Evolutionary conservation across 1,284 basidiomycete species (phyloP), one percentile per base, ranked within the genome.

Genomic region (Pyrrhoderma noxium): DNA sequence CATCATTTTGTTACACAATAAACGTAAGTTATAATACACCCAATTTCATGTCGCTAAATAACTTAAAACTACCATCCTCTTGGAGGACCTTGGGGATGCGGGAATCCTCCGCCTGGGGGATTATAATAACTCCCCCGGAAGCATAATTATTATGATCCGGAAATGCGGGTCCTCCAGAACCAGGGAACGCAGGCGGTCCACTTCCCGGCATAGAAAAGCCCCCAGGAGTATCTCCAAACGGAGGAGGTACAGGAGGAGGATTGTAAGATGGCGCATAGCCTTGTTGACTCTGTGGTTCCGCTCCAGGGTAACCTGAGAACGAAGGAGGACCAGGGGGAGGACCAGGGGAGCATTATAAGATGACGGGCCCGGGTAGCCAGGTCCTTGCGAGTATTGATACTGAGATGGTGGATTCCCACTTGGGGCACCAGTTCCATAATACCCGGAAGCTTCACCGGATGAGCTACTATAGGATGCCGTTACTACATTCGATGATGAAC

Each of bases 211-310:
- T 52, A 2, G 53, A 39, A n/a, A 36, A 54, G 1, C 49, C 52
- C 34, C 49, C 49, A 21, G 52, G 49, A 11, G 49, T 25, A 31
- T 38, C 47, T 16, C 47, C 21, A 22, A 34, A 34, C 14, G 14
- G 41, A 1, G 49, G 36, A 25, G 16, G 36, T 18, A 8, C 19
- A 5, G 38, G 14, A 5, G 38, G 36, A 16, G 41, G 5, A 22
- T 4, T 34, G 42, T 39, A 64, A 18, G 65, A 59, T 34, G 65
- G 64, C 5, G 61, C 52, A 47, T 67, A 64, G 13, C 64, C 62
- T n/a, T 58, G 58, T 54, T 8, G 55, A 38, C 44, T 35, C 54
- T 37, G n/a, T n/a, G n/a, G 40, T 51, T 21, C 25, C 39, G 56
- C 44, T 19, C 50, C 47, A 51, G 54, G 46, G 48, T 57, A 49